Evolutionary conservation across 495 filamentous ascomycete genomes (phyloP), one percentile per base, ranked within the genome.

Genomic region (Zalerion maritima): DNA sequence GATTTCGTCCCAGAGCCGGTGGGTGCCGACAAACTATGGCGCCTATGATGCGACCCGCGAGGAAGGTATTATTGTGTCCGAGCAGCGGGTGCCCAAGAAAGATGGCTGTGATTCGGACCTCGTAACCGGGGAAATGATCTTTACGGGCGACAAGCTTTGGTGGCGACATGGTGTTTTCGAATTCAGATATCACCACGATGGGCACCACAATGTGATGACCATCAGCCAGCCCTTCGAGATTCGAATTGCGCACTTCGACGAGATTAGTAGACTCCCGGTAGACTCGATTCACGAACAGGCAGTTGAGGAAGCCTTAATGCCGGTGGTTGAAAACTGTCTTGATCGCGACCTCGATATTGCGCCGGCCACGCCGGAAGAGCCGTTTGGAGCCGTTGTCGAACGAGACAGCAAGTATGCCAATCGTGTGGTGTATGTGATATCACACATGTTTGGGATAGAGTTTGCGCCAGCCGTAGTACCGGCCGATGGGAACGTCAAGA

Each of bases 381-480:
- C 67, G 20, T 97, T 87, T 43, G 86, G 91, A 5, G 63, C 65
- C 32, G 62, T 80, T 23, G 80, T 93, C 6, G 80, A 92, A 44
- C 60, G 83, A 6, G 78, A 94, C 26, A 73, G 76, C 35, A 94
- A 92, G 48, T 94, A 79, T 38, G 81, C 86, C 11, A 80, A 73
- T 48, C 54, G 89, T 21, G 73, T 96, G 18, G 83, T 94, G 0
- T 96, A 87, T 57, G 89, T 91, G 6, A 81, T 96, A 21, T 78
- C 78, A 32, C 81, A 92, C 54, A 96, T 94, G 87, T 97, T 97
- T 47, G 91, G 89, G 31, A 76, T 97, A 35, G 91, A 97, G 51
- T 78, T 97, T 37, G 82, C 91, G 5, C 78, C 85, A 2, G 81
- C 81, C 28, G 91, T 97, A 8, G 89, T 97, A 23, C 73, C 76